Conservation (phyloP, 2,329 filamentous ascomycete genomes). For the Macrophomina tecta region DNA sequence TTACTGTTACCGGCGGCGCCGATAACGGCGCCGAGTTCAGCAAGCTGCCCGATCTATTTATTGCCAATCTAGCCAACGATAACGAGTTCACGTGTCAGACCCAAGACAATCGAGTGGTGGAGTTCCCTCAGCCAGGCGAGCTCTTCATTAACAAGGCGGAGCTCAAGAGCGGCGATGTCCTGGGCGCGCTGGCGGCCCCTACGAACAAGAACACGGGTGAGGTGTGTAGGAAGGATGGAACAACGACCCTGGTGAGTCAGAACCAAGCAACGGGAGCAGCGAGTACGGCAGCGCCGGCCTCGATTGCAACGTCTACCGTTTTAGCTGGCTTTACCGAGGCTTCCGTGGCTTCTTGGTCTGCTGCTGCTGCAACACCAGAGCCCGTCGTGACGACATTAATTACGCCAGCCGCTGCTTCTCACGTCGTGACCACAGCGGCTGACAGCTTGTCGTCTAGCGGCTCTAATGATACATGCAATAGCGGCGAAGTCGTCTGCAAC, state of each 20-base stretch:
- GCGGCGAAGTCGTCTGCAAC: slow-evolving; percentile 33
- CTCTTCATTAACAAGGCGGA: not conserved
- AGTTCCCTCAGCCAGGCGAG: not conserved
- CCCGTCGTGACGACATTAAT: no score
- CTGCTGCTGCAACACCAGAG: slow-evolving; percentile 42
- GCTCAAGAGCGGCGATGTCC: not conserved
- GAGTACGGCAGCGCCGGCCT: not conserved
- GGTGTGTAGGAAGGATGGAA: slow-evolving; percentile 44
- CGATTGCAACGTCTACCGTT: no score
- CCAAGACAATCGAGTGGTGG: not conserved
- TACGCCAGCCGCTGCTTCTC: not conserved
- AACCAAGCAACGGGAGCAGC: slow-evolving; percentile 49
- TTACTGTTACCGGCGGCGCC: slow-evolving; percentile 65
- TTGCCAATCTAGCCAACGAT: slow-evolving; percentile 65
- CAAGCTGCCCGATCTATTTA: slow-evolving; percentile 73
- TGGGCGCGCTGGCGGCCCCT: slow-evolving; percentile 19
- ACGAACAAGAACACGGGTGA: slow-evolving; percentile 22
- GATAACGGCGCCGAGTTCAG: slow-evolving; percentile 61
- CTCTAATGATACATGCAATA: not conserved
- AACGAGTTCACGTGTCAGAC: not conserved
- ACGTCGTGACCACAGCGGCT: not conserved
- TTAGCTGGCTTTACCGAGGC: not conserved
- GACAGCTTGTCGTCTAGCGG: no score
- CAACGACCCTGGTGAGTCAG: slow-evolving; percentile 48
- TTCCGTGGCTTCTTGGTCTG: slow-evolving; percentile 41